These are phyloP conservation scores for Trametes maxima DNA, from an alignment of 768 basidiomycete genomes.

Conservation along the genomic window DNA sequence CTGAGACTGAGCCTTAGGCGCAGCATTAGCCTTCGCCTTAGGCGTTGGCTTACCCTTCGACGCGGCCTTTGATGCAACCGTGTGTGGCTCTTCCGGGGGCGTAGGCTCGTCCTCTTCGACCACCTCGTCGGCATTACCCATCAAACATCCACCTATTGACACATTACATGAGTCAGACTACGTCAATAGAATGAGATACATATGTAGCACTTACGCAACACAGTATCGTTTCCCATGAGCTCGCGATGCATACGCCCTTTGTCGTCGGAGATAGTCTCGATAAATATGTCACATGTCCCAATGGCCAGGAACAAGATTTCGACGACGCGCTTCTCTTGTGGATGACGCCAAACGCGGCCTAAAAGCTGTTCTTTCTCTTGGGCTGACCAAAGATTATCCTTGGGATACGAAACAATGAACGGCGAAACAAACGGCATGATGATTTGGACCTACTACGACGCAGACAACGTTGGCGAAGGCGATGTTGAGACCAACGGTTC, in stretches of 20 bases:
- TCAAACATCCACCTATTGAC: too few relatives aligned
- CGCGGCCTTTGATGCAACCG: too few relatives aligned
- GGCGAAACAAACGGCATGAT: neutral
- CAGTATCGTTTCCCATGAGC: neutral
- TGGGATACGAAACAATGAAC: neutral
- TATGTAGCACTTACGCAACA: neutral
- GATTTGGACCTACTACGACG: neutral
- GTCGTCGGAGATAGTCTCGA: neutral
- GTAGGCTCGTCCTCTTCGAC: too few relatives aligned
- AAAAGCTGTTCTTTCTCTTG: conserved; percentile 1
- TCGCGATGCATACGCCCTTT: neutral
- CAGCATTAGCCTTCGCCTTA: too few relatives aligned
- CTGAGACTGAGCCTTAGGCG: too few relatives aligned
- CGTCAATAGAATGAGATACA: too few relatives aligned
- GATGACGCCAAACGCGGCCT: neutral
- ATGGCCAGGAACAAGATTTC: neutral
- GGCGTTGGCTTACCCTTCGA: too few relatives aligned
- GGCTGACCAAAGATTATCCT: conserved; percentile 6
- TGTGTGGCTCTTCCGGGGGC: too few relatives aligned
- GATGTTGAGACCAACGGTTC: neutral
- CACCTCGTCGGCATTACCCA: too few relatives aligned
- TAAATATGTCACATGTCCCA: neutral
- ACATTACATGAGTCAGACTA: too few relatives aligned
- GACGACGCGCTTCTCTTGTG: neutral
- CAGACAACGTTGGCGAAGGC: conserved; percentile 2